Conservation (phyloP, 2,329 filamentous ascomycete species). For the Diplocarpon rosae region DNA sequence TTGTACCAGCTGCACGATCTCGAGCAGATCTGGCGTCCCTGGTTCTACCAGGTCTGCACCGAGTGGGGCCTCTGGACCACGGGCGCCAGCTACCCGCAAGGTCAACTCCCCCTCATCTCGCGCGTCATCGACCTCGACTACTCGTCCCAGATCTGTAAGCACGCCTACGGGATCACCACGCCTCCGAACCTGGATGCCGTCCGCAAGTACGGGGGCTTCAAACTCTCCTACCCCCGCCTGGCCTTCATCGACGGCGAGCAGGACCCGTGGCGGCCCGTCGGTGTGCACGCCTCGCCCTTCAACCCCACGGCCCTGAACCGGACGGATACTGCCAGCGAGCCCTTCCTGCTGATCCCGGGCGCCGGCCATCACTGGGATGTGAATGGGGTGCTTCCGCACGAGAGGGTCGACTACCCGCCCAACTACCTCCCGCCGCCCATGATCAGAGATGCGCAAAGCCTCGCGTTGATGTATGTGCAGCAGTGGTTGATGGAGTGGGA, state of each 20-base stretch:
- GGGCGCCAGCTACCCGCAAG: conserved; percentile 54
- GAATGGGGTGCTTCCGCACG: conserved; percentile 52
- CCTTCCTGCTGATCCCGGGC: conserved; percentile 61
- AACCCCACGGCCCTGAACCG: conserved; percentile 39
- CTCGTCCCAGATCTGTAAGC: conserved; percentile 48
- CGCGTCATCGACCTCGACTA: conserved; percentile 57
- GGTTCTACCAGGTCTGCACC: conserved; percentile 38
- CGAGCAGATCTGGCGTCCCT: conserved; percentile 35
- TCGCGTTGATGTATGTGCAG: conserved; percentile 50
- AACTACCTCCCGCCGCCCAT: conserved; percentile 44
- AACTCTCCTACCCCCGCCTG: conserved; percentile 60
- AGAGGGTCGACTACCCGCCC: conserved; percentile 29
- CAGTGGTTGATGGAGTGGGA: conserved; percentile 56
- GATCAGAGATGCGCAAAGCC: conserved; percentile 46
- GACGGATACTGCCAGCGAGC: conserved; percentile 50
- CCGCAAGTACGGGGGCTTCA: conserved; percentile 67
- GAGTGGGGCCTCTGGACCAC: conserved; percentile 73
- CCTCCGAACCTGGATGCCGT: conserved; percentile 53
- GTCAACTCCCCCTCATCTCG: conserved; percentile 59
- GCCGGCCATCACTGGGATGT: conserved; percentile 78
- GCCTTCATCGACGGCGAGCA: conserved; percentile 68
- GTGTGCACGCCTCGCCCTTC: conserved; percentile 49
- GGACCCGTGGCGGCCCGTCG: conserved; percentile 71
- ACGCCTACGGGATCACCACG: conserved; percentile 57
- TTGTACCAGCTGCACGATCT: conserved; percentile 35